Conservation (phyloP, 805 yeast species). For the Saccharomyces paradoxus region DNA sequence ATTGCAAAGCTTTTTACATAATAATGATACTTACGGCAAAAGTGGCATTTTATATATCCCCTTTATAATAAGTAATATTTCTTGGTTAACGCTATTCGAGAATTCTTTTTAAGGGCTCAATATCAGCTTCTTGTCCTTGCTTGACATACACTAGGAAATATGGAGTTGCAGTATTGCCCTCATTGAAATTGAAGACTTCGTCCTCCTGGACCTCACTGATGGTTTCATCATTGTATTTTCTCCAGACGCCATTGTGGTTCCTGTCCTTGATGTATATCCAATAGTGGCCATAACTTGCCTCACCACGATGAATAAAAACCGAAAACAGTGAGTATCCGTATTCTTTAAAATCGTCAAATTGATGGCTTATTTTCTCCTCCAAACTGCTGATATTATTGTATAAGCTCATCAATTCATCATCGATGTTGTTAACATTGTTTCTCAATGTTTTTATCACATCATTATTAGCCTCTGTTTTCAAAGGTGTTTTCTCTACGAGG, state of each 20-base stretch:
- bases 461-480: slow-evolving; percentile 29
- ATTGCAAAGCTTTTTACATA: neutral
- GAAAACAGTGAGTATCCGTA: slow-evolving; percentile 83
- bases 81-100: slow-evolving; percentile 10
- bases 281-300: slow-evolving; percentile 93
- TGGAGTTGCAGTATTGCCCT: slow-evolving; percentile 83
- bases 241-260: slow-evolving; percentile 48
- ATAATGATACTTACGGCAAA: neutral
- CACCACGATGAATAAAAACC: slow-evolving; percentile 89
- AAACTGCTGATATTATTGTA: slow-evolving; percentile 38
- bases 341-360: slow-evolving; percentile 51
- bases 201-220: slow-evolving; percentile 67
- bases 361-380: slow-evolving; percentile 43
- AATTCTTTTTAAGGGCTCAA: slow-evolving; percentile 59
- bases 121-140: slow-evolving; percentile 46
- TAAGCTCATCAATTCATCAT: slow-evolving; percentile 37
- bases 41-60: neutral
- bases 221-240: slow-evolving; percentile 92
- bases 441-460: slow-evolving; percentile 29
- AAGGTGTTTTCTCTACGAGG: slow-evolving; percentile 35
- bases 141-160: slow-evolving; percentile 81
- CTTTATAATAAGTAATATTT: neutral
- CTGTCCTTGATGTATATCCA: slow-evolving; percentile 90
- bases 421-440: slow-evolving; percentile 39
- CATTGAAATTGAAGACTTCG: slow-evolving; percentile 59